These are phyloP conservation scores for Penicillium samsonianum DNA, from an alignment of 495 filamentous ascomycete genomes.

Conservation along the genomic window DNA sequence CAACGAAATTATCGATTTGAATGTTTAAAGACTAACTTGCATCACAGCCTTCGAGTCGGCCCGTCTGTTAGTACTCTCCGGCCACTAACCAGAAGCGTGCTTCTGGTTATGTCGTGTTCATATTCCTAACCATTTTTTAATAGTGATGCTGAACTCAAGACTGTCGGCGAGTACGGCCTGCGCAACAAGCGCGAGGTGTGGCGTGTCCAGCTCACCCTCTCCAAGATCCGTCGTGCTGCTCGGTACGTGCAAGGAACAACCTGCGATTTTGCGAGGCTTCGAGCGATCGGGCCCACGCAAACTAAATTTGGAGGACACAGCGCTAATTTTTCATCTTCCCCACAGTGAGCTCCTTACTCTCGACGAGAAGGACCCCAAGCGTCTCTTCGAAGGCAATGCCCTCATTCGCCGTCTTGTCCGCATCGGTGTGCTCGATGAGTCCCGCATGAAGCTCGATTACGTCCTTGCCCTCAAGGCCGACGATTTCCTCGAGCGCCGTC, in stretches of 20 bases:
- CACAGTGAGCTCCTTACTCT: constrained; percentile 96
- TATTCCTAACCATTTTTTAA: constrained; percentile 43
- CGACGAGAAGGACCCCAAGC: constrained; percentile 99
- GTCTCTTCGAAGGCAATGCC: constrained; percentile 99
- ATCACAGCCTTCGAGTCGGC: constrained; percentile 88
- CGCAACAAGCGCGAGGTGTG: constrained; percentile 99
- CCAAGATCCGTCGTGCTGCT: constrained; percentile 99
- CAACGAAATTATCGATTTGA: constrained; percentile 14
- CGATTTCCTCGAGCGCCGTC: constrained; percentile 99
- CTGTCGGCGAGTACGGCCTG: constrained; percentile 98
- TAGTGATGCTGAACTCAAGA: constrained; percentile 99
- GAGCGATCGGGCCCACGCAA: not conserved
- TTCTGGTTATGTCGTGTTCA: constrained; percentile 87
- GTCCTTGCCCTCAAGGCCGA: constrained; percentile 96
- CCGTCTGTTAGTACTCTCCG: constrained; percentile 93
- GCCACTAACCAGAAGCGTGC: constrained; percentile 98
- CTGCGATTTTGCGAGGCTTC: not conserved
- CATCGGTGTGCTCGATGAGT: constrained; percentile 99
- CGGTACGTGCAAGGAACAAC: constrained; percentile 63
- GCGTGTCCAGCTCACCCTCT: constrained; percentile 98
- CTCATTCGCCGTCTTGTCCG: constrained; percentile 99
- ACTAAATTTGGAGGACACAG: not conserved
- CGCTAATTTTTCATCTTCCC: constrained; percentile 16
- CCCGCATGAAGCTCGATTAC: constrained; percentile 99
- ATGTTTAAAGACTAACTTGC: constrained; percentile 36